A percentile compares a stretch with the other conserved stretches of the same genome.
phyloP scores from a whole-genome alignment of 1,284 basidiomycete genomes.

The Exsudoporus floridanus region DNA sequence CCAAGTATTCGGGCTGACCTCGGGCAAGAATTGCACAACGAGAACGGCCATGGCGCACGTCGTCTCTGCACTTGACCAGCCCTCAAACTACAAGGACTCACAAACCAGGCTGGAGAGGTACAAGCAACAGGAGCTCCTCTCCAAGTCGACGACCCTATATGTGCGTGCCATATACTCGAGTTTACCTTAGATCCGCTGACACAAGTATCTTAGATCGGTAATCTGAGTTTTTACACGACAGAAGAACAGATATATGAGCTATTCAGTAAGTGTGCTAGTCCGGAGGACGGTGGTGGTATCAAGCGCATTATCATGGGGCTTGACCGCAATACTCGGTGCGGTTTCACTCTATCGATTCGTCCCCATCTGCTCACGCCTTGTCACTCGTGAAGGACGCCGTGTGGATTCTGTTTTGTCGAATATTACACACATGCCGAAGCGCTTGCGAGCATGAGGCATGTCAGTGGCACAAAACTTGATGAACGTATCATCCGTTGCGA shows the following conservation, averaged over 20 bases:
- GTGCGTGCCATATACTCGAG: slow-evolving; percentile 42
- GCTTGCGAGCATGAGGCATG: slow-evolving; percentile 88
- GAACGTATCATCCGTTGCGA: slow-evolving; percentile 98
- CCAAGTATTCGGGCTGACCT: not conserved
- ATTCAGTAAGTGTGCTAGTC: slow-evolving; percentile 88
- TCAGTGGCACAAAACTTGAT: slow-evolving; percentile 98
- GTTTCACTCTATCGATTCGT: slow-evolving; percentile 6
- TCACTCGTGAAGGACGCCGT: slow-evolving; percentile 75
- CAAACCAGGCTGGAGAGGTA: slow-evolving; percentile 73
- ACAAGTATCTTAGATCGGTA: slow-evolving; percentile 71
- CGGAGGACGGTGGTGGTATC: slow-evolving; percentile 91
- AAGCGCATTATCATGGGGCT: slow-evolving; percentile 99
- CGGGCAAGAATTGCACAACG: not conserved
- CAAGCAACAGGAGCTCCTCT: slow-evolving; percentile 67
- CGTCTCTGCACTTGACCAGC: slow-evolving; percentile 82
- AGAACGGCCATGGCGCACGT: slow-evolving; percentile 77
- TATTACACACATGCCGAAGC: slow-evolving; percentile 97
- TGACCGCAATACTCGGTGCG: slow-evolving; percentile 89
- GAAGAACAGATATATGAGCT: slow-evolving; percentile 99
- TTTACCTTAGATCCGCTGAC: not conserved
- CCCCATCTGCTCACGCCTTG: slow-evolving; percentile 2
- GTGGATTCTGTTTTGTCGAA: slow-evolving; percentile 99
- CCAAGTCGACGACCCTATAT: slow-evolving; percentile 76
- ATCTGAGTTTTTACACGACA: slow-evolving; percentile 96
- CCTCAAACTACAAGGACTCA: slow-evolving; percentile 94